Evolutionary conservation across 75 land plant species (phyloP), one percentile per base, ranked within the genome.

Genomic region (Cryptomeria japonica): DNA sequence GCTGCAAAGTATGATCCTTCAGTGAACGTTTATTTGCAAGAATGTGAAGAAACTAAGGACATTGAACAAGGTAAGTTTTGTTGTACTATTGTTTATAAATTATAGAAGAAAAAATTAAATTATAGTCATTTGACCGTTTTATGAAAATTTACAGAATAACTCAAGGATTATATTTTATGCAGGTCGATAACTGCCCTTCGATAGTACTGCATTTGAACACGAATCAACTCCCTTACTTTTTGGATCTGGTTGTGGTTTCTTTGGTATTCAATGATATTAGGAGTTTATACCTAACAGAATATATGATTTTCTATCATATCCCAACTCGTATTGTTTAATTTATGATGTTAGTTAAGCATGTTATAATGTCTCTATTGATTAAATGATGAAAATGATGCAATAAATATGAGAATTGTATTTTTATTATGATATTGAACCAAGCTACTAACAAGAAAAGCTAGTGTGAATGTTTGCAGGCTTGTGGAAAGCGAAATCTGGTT

Each of bases 1-100:
- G 90, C 90, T 10, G 89, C 83, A 36, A 88, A 89, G n/a, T 88
- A 88, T 49, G 90, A 89, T 64, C 61, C 73, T 37, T 58, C 86
- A 22, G 44, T 85, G 58, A 85, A 85, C 3, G 10, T 14, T 53
- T 85, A 85, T 38, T 53, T 85, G 73, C 28, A 72, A 72, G 86
- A 85, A n/a, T 38, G 37, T 39, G 73, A 85, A 85, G 86, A 72
- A 64, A 3, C n/a, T 13, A 11, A 19, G 78, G 80, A 39, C 31
- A 5, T 32, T 64, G 39, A 16, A 47, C 8, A 18, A 82, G 84
- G 84, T 31, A 82, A 82, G 84, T 82, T 82, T 47, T 28, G 46
- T 41, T 28, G 39, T 39, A 7, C 7, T 19, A 39, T n/a, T n/a
- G 28, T 46, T 42, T 38, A n/a, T n/a, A n/a, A n/a, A n/a, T 42